These are phyloP conservation scores for Cyberlindnera amylophila DNA, from an alignment of 805 yeast species.

Conservation along the genomic window DNA sequence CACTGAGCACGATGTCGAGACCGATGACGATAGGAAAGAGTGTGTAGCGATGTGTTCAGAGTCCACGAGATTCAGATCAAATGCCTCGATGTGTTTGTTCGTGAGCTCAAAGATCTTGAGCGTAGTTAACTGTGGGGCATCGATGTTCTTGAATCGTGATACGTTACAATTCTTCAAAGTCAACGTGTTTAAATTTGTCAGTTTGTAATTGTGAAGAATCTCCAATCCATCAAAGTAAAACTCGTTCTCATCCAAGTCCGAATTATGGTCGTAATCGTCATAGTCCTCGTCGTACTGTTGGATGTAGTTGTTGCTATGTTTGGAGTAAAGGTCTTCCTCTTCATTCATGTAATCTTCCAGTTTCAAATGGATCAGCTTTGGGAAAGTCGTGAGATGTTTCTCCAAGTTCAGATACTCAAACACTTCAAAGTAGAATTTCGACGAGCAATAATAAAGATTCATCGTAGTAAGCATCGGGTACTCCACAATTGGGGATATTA, in stretches of 20 bases:
- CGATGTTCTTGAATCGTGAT: slow-evolving; percentile 17
- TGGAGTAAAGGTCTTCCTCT: slow-evolving; percentile 24
- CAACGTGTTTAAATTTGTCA: slow-evolving; percentile 14
- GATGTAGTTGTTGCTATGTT: slow-evolving; percentile 20
- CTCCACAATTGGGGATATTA: slow-evolving; percentile 12
- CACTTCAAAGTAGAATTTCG: slow-evolving; percentile 22
- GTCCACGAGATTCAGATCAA: slow-evolving; percentile 21
- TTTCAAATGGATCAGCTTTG: slow-evolving; percentile 16
- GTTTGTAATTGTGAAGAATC: slow-evolving; percentile 18
- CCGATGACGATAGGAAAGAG: slow-evolving; percentile 10
- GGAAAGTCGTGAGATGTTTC: slow-evolving; percentile 14
- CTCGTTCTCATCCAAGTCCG: slow-evolving; percentile 33
- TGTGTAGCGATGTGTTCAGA: slow-evolving; percentile 8
- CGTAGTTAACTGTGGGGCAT: slow-evolving; percentile 13
- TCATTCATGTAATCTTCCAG: slow-evolving; percentile 27
- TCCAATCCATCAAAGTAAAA: slow-evolving; percentile 35
- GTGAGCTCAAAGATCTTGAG: slow-evolving; percentile 22
- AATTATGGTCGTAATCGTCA: slow-evolving; percentile 32
- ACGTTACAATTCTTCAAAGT: slow-evolving; percentile 24
- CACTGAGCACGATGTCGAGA: slow-evolving; percentile 13
- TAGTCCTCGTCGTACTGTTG: slow-evolving; percentile 19
- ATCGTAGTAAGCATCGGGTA: slow-evolving; percentile 15
- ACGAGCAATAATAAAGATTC: slow-evolving; percentile 25
- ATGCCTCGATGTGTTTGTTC: slow-evolving; percentile 24
- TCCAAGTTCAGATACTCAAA: slow-evolving; percentile 17